phyloP scores from a whole-genome alignment of 306 rosid genomes.

The Pachyrhizus erosus region DNA sequence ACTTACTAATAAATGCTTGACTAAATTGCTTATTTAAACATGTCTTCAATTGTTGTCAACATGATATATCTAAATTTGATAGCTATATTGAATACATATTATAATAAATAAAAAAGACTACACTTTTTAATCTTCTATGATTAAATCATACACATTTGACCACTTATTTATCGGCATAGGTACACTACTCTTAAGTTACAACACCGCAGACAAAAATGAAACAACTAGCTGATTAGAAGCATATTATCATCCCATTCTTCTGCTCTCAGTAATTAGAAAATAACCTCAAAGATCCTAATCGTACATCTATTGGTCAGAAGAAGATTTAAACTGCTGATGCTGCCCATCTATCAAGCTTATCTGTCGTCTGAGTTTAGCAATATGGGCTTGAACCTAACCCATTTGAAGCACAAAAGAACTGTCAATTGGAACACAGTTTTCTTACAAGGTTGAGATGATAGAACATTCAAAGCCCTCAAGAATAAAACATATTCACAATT shows the following conservation, averaged over 20 bases:
- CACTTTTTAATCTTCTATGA: constrained; percentile 10
- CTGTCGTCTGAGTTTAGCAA: constrained; percentile 69
- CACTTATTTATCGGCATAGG: constrained; percentile 23
- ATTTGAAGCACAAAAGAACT: constrained; percentile 21
- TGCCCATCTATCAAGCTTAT: constrained; percentile 63
- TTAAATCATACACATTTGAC: constrained; percentile 37
- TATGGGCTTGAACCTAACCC: constrained; percentile 73
- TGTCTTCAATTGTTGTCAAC: not conserved
- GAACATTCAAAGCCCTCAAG: constrained; percentile 17
- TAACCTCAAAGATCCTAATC: constrained; percentile 34
- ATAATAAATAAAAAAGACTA: not conserved
- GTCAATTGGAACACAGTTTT: constrained; percentile 27
- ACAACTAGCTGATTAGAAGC: constrained; percentile 33
- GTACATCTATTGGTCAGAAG: constrained; percentile 58
- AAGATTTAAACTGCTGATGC: constrained; percentile 58
- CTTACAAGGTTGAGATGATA: not conserved
- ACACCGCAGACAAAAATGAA: constrained; percentile 20
- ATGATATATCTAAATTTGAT: constrained; percentile 14
- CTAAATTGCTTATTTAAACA: not conserved
- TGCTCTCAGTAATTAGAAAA: constrained; percentile 24
- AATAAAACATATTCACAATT: constrained; percentile 18
- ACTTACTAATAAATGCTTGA: not conserved
- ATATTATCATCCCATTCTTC: constrained; percentile 20
- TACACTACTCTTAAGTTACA: constrained; percentile 27
- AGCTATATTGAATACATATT: not conserved